Evolutionary conservation across 257 asterid species (phyloP), one percentile per base, ranked within the genome.

Genomic region (Cynanchum wilfordii): DNA sequence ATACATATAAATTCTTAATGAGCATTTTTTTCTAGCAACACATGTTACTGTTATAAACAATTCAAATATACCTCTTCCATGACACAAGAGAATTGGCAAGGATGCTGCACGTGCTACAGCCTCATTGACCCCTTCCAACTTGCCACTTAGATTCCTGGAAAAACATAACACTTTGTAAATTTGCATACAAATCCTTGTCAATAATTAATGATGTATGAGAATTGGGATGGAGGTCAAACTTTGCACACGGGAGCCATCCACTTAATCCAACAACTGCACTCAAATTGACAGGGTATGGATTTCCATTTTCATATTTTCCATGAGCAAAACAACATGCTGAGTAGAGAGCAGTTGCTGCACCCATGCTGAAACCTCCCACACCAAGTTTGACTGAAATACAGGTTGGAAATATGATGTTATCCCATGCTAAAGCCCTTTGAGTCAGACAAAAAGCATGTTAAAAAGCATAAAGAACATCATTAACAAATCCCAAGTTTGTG

Each of bases 211-310:
- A 45, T 33, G 56, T 47, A 63, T 22, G 12, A 25, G 66, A 59
- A 70, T 59, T 73, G 70, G 76, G 71, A 55, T 52, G 54, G 69
- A 84, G 72, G 66, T 78, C 89, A 47, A 74, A 92, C 96, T 81
- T 89, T 70, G 95, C 89, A 77, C 95, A 90, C 44, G 97, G 98
- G 79, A 93, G 98, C 96, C 96, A 93, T 75, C 97, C 98, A 75
- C 97, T 93, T 79, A 93, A 82, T 80, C 98, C 97, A 67, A 87
- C 96, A 76, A 82, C 89, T 47, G 84, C 88, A 65, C 90, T 89
- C 85, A 90, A 80, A 80, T 85, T 85, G 79, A 82, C 79, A 7
- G 88, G 75, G 84, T 82, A 93, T 65, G 84, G 79, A 80, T 80
- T 87, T 73, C 91, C 95, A 73, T 85, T 92, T 75, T 73, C 91